These are phyloP conservation scores for Saxispiralis lemnorum DNA, from an alignment of 495 filamentous ascomycete species.

Conservation along the genomic window DNA sequence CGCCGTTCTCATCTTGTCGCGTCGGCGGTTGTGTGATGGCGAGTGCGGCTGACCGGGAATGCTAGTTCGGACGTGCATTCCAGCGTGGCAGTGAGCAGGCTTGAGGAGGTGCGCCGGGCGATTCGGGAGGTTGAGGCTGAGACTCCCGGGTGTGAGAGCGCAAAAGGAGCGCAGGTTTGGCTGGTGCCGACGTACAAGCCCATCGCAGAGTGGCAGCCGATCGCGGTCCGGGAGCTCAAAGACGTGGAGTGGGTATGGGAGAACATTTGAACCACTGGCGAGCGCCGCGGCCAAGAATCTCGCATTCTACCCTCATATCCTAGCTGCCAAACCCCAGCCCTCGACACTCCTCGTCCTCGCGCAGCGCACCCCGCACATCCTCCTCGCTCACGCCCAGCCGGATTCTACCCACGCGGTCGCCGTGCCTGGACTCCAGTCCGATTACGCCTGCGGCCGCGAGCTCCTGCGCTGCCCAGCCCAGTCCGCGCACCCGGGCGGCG, in stretches of 20 bases:
- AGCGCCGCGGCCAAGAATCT: too few relatives aligned
- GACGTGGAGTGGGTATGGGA: constrained; percentile 7
- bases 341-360: constrained; percentile 73
- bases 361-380: constrained; percentile 71
- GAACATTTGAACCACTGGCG: neutral
- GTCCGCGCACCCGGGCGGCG: constrained; percentile 41
- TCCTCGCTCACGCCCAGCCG: constrained; percentile 73
- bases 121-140: constrained; percentile 6
- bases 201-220: constrained; percentile 19
- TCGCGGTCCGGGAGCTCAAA: constrained; percentile 15
- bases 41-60: constrained; percentile 1
- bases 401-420: constrained; percentile 73
- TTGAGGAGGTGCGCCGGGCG: constrained; percentile 11
- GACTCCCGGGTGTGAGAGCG: constrained; percentile 3
- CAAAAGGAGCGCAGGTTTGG: constrained; percentile 18
- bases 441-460: constrained; percentile 76
- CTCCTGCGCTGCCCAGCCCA: constrained; percentile 58
- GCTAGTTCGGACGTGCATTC: constrained; percentile 9
- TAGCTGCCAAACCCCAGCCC: constrained; percentile 36
- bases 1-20: neutral
- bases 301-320: too few relatives aligned
- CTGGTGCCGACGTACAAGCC: constrained; percentile 19
- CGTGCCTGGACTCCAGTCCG: constrained; percentile 56
- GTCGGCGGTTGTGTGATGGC: too few relatives aligned
- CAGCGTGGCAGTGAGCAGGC: constrained; percentile 2